Evolutionary conservation across 2,329 filamentous ascomycete genomes (phyloP).

Genomic region (Alternaria sp.): DNA sequence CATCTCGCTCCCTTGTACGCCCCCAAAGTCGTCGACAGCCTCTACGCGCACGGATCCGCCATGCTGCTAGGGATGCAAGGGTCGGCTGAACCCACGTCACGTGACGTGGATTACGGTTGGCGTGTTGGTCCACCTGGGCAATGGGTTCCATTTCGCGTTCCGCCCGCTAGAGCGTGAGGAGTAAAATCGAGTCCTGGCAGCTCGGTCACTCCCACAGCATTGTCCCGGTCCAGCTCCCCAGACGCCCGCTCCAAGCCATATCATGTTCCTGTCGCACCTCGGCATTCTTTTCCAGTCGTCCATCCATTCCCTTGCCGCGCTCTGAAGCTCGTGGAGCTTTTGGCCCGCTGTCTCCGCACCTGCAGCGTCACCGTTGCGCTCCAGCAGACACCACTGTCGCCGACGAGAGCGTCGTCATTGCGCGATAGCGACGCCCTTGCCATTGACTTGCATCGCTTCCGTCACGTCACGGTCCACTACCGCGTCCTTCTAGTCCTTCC

Average conservation of each 20-base stretch:
- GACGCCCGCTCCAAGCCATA: slow-evolving; percentile 24
- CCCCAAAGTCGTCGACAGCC: not conserved
- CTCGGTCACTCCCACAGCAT: slow-evolving; percentile 33
- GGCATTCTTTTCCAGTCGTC: slow-evolving; percentile 25
- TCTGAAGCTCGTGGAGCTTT: slow-evolving; percentile 48
- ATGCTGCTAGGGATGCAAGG: slow-evolving; percentile 1
- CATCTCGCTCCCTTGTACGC: not conserved
- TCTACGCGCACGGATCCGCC: slow-evolving; percentile 5
- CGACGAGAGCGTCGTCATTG: slow-evolving; percentile 15
- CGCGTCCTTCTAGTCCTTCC: slow-evolving; percentile 13
- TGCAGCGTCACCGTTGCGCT: slow-evolving; percentile 36
- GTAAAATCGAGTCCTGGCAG: slow-evolving; percentile 36
- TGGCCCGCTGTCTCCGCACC: slow-evolving; percentile 47
- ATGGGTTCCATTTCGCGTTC: slow-evolving; percentile 6
- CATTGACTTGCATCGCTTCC: slow-evolving; percentile 17
- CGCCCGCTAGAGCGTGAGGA: slow-evolving; percentile 26
- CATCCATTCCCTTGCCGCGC: slow-evolving; percentile 36
- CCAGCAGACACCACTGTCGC: slow-evolving; percentile 24
- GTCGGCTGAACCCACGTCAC: slow-evolving; percentile 13
- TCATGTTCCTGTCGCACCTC: slow-evolving; percentile 36
- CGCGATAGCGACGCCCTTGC: slow-evolving; percentile 5
- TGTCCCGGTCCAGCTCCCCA: slow-evolving; percentile 27
- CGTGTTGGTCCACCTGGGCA: not conserved
- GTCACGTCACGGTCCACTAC: slow-evolving; percentile 11
- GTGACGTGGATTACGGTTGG: slow-evolving; percentile 24